These are phyloP conservation scores for Euphorbia pulcherrima DNA, from an alignment of 345 rosid genomes.

Conservation along the genomic window DNA sequence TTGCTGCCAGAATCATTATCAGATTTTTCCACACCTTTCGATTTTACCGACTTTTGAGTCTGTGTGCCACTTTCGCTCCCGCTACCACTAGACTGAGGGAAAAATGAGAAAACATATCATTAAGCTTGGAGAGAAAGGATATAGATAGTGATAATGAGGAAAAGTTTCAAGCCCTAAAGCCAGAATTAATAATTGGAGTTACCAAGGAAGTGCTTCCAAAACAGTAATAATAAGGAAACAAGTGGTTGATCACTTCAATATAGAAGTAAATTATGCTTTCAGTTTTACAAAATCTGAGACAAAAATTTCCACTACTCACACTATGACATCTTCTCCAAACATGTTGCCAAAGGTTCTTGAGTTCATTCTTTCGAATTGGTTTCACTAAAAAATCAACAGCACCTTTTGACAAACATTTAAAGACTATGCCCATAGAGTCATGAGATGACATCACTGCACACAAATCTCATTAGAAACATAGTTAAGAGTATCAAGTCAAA, in stretches of 20 bases:
- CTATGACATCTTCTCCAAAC: conserved; percentile 30
- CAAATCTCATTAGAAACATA: conserved; percentile 7
- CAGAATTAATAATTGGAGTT: background rate
- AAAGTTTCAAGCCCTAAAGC: background rate
- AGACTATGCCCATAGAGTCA: conserved; percentile 23
- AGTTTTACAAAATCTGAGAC: background rate
- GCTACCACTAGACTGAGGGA: conserved; percentile 25
- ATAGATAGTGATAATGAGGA: background rate
- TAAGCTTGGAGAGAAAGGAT: background rate
- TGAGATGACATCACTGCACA: conserved; percentile 32
- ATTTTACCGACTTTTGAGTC: conserved; percentile 21
- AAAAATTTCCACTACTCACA: conserved; percentile 15
- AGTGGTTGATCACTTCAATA: background rate
- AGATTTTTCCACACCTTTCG: conserved; percentile 14
- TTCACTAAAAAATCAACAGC: conserved; percentile 31
- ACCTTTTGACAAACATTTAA: conserved; percentile 28
- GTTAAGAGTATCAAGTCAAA: conserved; percentile 7
- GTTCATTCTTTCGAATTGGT: conserved; percentile 32
- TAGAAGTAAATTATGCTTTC: too few species aligned
- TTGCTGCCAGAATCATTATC: conserved; percentile 19
- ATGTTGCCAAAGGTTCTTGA: conserved; percentile 30
- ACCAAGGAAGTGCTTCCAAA: background rate
- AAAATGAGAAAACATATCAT: background rate
- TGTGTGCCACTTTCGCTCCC: conserved; percentile 28
- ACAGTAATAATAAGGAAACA: background rate